Evolutionary conservation across 352 stramenopile species (phyloP).

Genomic region (Globisporangium nodosum): DNA sequence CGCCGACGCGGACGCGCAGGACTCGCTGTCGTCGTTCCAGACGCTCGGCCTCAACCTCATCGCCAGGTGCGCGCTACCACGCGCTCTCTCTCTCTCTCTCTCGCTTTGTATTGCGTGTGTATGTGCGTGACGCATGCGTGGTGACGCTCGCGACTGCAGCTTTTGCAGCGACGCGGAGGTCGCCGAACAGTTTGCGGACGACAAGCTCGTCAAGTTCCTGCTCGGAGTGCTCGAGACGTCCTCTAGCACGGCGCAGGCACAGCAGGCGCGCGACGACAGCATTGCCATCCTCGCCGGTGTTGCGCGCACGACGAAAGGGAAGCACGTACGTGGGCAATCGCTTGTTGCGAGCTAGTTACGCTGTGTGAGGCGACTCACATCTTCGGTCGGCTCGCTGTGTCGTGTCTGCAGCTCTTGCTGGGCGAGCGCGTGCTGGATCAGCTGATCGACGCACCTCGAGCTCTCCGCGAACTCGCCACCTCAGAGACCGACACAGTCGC

Average conservation of each 20-base stretch:
- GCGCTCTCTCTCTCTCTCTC: neutral
- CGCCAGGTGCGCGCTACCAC: conserved; percentile 33
- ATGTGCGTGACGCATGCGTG: neutral
- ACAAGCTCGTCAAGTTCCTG: conserved; percentile 50
- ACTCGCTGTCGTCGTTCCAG: conserved; percentile 66
- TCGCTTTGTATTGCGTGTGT: neutral
- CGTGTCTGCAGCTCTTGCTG: conserved; percentile 32
- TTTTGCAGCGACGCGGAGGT: conserved; percentile 57
- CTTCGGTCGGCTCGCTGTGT: neutral
- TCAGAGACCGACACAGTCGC: conserved; percentile 1
- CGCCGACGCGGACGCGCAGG: conserved; percentile 24
- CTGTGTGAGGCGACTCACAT: neutral
- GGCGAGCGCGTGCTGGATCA: conserved; percentile 34
- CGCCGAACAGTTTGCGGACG: conserved; percentile 51
- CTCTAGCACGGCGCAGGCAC: conserved; percentile 18
- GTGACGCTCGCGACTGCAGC: conserved; percentile 16
- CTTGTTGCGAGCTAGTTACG: neutral
- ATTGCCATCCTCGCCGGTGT: conserved; percentile 43
- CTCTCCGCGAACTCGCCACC: neutral
- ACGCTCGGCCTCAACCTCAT: conserved; percentile 76
- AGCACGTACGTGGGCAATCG: conserved; percentile 18
- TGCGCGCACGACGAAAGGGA: conserved; percentile 37
- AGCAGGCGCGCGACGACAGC: conserved; percentile 42
- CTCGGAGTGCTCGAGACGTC: conserved; percentile 41
- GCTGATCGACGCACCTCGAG: conserved; percentile 24